phyloP scores from a whole-genome alignment of 1,284 basidiomycete genomes.

The Naganishia cerealis region DNA sequence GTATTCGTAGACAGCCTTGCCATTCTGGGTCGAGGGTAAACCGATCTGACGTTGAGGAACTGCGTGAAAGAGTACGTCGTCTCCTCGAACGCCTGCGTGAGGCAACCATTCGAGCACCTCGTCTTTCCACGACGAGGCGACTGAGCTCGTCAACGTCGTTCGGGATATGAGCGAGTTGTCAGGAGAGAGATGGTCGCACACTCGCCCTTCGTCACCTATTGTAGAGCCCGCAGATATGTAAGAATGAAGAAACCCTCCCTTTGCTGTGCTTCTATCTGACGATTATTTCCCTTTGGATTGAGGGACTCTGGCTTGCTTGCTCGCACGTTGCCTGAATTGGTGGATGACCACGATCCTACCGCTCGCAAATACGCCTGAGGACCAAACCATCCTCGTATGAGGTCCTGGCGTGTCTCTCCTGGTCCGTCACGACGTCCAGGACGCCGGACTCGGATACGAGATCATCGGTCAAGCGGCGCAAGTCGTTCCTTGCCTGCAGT shows the following conservation, averaged over 20 bases:
- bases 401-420: background rate
- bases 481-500: background rate
- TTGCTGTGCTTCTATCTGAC: no score
- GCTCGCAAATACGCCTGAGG: background rate
- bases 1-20: background rate
- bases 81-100: background rate
- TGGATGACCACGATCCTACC: background rate
- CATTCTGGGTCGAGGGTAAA: background rate
- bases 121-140: no score
- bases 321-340: background rate
- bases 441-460: background rate
- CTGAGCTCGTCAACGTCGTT: no score
- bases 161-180: no score
- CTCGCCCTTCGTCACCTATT: no score
- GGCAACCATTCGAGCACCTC: background rate
- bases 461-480: background rate
- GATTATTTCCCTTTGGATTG: background rate
- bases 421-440: no score
- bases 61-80: conserved; percentile 1
- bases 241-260: background rate
- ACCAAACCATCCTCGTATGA: background rate
- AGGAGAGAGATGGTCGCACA: no score
- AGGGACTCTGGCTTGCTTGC: background rate
- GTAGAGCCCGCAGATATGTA: no score
- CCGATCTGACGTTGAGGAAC: background rate